Base-by-base conservation (phyloP, 2,329 filamentous ascomycete genomes). In the Fusarium duplospermum region DNA sequence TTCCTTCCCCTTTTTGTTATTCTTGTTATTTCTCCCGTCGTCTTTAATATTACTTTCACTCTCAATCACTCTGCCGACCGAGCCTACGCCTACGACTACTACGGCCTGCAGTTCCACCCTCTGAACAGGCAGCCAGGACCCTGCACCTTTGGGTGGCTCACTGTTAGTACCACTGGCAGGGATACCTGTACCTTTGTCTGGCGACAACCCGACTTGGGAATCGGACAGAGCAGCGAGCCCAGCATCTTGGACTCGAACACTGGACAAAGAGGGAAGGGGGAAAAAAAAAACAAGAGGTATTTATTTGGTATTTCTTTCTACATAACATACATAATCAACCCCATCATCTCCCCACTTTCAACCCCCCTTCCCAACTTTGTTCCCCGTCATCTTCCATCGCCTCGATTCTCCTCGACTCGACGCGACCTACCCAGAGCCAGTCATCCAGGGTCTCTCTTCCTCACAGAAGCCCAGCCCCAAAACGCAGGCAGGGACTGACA, bases 401-500 rank as follows among this genome's bases (percentile, higher is more conserved):
- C 33, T 45, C 38, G 66, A 40, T 36, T 62, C 58, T 54, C 16
- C 8, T 47, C 42, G 42, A 47, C 42, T 36, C 52, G 33, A 22
- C 33, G 36, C 38, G 66, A 50, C 42, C 58, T 63, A 71, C 59
- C 69, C 60, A 71, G 69, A 64, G 69, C 70, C 64, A 72, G 65
- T 73, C 64, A 72, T 73, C 69, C 72, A 69, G 58, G 69, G 67
- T 70, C 59, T 52, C 52, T 27, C 66, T 66, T 61, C 24, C 54
- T 36, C 29, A 27, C 54, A 38, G 27, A 31, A 56, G 38, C 52
- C 58, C 66, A 62, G 40, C 60, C 42, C 45, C 33, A 54, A 29
- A 54, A 66, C 40, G 52, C 35, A 67, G 64, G 64, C 69, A 75
- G 72, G 74, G 78, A 74, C 74, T 80, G 79, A 78, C 79, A 76